Evolutionary conservation across 2,329 filamentous ascomycete species (phyloP).

Genomic region (Cytospora chrysosperma): DNA sequence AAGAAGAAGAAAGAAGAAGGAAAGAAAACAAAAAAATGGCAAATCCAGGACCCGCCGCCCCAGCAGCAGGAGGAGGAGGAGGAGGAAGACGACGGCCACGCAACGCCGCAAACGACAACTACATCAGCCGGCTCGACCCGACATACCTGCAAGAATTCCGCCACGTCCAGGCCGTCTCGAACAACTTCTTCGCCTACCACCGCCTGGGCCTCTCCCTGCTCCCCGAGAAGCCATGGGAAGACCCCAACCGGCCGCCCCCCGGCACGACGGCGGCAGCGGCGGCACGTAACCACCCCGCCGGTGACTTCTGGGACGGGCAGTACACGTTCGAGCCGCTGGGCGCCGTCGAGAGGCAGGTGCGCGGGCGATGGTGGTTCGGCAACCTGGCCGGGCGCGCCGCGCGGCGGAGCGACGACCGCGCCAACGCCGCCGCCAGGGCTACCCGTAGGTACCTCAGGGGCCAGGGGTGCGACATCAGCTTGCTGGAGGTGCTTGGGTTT

Average conservation of each 20-base stretch:
- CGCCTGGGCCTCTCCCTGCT: background rate
- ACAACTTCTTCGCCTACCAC: slow-evolving; percentile 6
- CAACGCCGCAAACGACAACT: background rate
- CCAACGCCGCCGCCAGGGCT: background rate
- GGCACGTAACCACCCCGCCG: background rate
- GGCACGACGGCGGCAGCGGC: background rate
- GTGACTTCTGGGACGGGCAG: background rate
- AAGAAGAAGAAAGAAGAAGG: no score
- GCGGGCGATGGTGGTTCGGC: background rate
- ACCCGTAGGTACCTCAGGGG: background rate
- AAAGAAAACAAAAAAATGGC: no score
- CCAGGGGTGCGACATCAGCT: background rate
- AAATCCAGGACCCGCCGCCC: background rate
- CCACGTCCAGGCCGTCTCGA: background rate
- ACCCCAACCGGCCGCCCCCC: background rate
- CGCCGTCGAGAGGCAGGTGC: background rate
- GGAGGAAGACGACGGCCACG: no score
- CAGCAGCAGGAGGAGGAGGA: no score
- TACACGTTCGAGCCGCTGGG: background rate
- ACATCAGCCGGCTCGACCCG: background rate
- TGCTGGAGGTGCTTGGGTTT: background rate
- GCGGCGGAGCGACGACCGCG: background rate
- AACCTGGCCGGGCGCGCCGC: no score
- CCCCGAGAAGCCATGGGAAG: background rate
- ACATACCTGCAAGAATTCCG: background rate